Conservation (phyloP, 257 asterid genomes). For the Solanum sitiens region DNA sequence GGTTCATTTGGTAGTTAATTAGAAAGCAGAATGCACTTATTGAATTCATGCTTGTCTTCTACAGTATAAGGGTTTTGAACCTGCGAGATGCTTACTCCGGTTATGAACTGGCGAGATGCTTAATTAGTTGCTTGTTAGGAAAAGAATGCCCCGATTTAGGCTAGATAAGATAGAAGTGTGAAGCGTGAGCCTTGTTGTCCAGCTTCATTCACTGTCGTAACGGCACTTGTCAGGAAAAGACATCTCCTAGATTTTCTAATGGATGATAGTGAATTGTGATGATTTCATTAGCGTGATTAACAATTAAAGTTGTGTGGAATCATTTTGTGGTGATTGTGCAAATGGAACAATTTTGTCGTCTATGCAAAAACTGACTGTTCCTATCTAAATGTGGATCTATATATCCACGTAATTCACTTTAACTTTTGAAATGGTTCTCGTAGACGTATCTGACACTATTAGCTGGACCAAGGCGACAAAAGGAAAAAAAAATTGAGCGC, state of each 20-base stretch:
- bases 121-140: background rate
- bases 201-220: background rate
- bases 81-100: background rate
- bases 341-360: background rate
- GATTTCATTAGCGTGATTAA: background rate
- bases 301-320: background rate
- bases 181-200: background rate
- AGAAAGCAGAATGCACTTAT: constrained; percentile 25
- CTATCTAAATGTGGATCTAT: background rate
- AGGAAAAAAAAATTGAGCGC: background rate
- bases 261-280: background rate
- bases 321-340: background rate
- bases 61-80: background rate
- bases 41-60: constrained; percentile 12
- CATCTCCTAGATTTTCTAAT: background rate
- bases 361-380: background rate
- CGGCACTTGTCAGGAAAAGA: background rate
- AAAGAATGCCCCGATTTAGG: background rate
- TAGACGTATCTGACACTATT: background rate
- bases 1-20: background rate
- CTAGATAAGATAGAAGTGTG: background rate
- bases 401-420: background rate
- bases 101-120: background rate
- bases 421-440: background rate
- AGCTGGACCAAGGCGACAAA: background rate